These are phyloP conservation scores for Austroboletus festivus DNA, from an alignment of 768 basidiomycete genomes.

Conservation along the genomic window DNA sequence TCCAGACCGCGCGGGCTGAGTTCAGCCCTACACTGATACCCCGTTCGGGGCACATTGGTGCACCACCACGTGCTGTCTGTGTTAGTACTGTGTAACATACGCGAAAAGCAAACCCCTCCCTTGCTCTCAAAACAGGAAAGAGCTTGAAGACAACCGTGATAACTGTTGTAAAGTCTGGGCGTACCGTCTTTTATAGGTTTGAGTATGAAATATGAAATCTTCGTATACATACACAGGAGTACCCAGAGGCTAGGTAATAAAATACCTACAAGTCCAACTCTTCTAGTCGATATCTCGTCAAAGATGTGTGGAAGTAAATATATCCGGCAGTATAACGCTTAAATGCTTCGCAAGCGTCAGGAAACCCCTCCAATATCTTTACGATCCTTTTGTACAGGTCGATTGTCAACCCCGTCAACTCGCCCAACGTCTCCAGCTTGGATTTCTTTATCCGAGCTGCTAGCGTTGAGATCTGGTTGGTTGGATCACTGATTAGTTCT, in stretches of 20 bases:
- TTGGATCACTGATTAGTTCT: conserved; percentile 33
- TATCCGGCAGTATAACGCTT: conserved; percentile 21
- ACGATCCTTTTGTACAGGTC: conserved; percentile 22
- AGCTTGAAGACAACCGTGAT: too few relatives aligned
- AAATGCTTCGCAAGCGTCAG: conserved; percentile 20
- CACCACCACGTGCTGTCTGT: too few relatives aligned
- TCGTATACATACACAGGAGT: neutral
- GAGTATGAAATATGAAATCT: too few relatives aligned
- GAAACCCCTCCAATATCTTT: conserved; percentile 21
- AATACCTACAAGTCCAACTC: conserved; percentile 17
- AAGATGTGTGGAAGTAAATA: conserved; percentile 28
- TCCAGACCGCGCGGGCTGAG: too few relatives aligned
- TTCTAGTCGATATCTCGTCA: conserved; percentile 21
- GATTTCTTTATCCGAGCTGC: conserved; percentile 23
- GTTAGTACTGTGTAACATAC: too few relatives aligned
- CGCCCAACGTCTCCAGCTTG: conserved; percentile 28
- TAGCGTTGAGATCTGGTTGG: conserved; percentile 35
- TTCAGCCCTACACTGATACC: too few relatives aligned
- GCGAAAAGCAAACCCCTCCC: too few relatives aligned
- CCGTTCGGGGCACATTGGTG: too few relatives aligned
- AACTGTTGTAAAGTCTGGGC: too few relatives aligned
- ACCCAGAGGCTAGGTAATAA: too few relatives aligned
- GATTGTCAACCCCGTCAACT: conserved; percentile 26
- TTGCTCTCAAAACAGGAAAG: too few relatives aligned
- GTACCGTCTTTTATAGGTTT: too few relatives aligned